Evolutionary conservation across 2,329 filamentous ascomycete species (phyloP).

Genomic region (Alternaria burnsii): DNA sequence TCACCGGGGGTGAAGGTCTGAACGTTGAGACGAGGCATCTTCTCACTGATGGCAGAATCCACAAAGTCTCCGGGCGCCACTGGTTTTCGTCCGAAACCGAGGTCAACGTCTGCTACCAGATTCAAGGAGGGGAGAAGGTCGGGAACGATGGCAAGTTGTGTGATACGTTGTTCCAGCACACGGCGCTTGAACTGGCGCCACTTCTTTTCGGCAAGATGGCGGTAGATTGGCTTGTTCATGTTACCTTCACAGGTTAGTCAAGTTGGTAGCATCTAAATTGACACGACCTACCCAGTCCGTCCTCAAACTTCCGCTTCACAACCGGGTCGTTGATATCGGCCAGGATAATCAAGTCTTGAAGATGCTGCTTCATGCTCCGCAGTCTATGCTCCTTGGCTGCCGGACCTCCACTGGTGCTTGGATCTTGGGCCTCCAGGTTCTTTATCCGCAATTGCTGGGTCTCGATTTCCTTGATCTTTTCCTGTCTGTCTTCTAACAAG

Average conservation of each 20-base stretch:
- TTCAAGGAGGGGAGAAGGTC: slow-evolving; percentile 85
- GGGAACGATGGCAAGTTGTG: slow-evolving; percentile 85
- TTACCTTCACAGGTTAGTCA: slow-evolving; percentile 69
- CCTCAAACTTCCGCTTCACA: slow-evolving; percentile 93
- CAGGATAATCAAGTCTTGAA: slow-evolving; percentile 84
- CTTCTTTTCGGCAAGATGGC: slow-evolving; percentile 83
- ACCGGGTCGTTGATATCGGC: slow-evolving; percentile 95
- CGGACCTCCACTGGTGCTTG: slow-evolving; percentile 69
- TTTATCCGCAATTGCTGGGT: slow-evolving; percentile 73
- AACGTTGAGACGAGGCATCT: slow-evolving; percentile 77
- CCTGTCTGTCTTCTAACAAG: slow-evolving; percentile 77
- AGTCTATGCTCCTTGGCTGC: slow-evolving; percentile 72
- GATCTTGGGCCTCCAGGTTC: slow-evolving; percentile 66
- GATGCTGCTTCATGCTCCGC: slow-evolving; percentile 71
- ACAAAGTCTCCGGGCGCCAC: slow-evolving; percentile 82
- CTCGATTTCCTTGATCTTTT: slow-evolving; percentile 80
- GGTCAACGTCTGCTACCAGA: slow-evolving; percentile 78
- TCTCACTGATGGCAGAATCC: slow-evolving; percentile 75
- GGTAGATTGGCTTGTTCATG: slow-evolving; percentile 96
- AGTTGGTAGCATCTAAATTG: neutral
- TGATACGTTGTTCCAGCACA: slow-evolving; percentile 83
- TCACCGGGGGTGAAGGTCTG: slow-evolving; percentile 85
- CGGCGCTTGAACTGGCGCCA: slow-evolving; percentile 86
- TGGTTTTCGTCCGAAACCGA: slow-evolving; percentile 77
- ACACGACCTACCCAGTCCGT: slow-evolving; percentile 76